phyloP scores from a whole-genome alignment of 495 filamentous ascomycete genomes.

The Poronia punctata region DNA sequence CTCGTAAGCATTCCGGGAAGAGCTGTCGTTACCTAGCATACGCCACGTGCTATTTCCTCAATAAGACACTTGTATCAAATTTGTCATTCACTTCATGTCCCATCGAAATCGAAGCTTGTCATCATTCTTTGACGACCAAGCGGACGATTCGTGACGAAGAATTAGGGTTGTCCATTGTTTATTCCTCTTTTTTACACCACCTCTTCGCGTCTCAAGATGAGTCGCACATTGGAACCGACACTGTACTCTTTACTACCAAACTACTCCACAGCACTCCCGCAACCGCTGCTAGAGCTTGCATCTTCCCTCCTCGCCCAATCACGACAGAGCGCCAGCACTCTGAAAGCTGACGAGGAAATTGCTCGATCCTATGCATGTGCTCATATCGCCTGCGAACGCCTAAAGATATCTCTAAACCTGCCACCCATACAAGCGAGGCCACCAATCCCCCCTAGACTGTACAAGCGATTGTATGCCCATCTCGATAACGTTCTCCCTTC shows the following conservation, averaged over 20 bases:
- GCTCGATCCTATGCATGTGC: slow-evolving; percentile 82
- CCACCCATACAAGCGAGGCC: slow-evolving; percentile 73
- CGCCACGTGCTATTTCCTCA: no score
- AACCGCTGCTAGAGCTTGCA: slow-evolving; percentile 68
- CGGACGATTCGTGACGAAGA: no score
- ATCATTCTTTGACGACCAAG: no score
- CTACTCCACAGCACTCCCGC: slow-evolving; percentile 62
- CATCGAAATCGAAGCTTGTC: no score
- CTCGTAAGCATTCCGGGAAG: no score
- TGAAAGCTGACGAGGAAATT: slow-evolving; percentile 86
- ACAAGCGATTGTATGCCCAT: slow-evolving; percentile 76
- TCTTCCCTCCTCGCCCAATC: slow-evolving; percentile 81
- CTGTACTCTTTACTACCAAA: slow-evolving; percentile 73
- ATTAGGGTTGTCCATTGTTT: no score
- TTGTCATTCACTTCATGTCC: no score
- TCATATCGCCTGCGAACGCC: slow-evolving; percentile 82
- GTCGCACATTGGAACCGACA: slow-evolving; percentile 67
- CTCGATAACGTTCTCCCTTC: slow-evolving; percentile 63
- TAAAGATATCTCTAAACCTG: slow-evolving; percentile 77
- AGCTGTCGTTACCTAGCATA: no score
- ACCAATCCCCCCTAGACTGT: slow-evolving; percentile 74
- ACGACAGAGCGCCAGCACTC: slow-evolving; percentile 63
- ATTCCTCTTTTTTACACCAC: no score
- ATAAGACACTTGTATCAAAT: no score
- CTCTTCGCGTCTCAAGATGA: slow-evolving; percentile 42